Evolutionary conservation across 352 stramenopile genomes (phyloP).

Genomic region (Pythium rhizo-oryzae): DNA sequence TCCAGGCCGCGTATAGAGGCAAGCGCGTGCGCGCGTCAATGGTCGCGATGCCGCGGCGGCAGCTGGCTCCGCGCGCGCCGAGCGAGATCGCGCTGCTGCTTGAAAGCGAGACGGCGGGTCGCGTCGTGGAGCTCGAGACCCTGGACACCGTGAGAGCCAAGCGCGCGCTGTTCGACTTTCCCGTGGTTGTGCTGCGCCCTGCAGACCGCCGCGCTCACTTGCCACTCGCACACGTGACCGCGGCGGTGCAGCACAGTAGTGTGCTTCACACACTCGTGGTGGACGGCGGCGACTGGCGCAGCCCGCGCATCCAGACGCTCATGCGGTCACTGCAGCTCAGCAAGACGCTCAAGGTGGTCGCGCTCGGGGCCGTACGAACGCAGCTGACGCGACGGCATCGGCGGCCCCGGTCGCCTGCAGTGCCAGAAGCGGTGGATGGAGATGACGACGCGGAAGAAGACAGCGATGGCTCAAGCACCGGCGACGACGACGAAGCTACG

Average conservation of each 20-base stretch:
- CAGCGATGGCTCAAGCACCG: background rate
- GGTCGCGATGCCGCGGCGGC: conserved; percentile 31
- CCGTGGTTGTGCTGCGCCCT: conserved; percentile 41
- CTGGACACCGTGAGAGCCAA: conserved; percentile 33
- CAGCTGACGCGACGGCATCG: background rate
- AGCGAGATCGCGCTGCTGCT: conserved; percentile 44
- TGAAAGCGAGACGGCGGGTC: background rate
- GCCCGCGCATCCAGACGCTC: conserved; percentile 32
- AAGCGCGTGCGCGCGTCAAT: conserved; percentile 49
- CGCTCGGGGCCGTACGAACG: conserved; percentile 38
- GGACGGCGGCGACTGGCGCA: conserved; percentile 37
- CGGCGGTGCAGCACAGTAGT: conserved; percentile 50
- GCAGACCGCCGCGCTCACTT: background rate
- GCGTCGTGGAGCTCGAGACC: conserved; percentile 13
- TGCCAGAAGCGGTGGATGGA: conserved; percentile 3
- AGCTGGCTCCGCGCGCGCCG: conserved; percentile 21
- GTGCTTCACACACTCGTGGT: conserved; percentile 46
- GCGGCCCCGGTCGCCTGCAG: background rate
- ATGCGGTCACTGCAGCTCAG: conserved; percentile 45
- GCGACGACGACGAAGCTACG: background rate
- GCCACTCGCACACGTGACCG: conserved; percentile 39
- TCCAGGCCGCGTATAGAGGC: conserved; percentile 59
- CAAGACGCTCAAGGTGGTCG: conserved; percentile 49
- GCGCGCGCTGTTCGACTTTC: conserved; percentile 52
- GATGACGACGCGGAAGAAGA: conserved; percentile 10